Conservation (phyloP, 257 asterid genomes). For the Fraxinus quadrangulata region DNA sequence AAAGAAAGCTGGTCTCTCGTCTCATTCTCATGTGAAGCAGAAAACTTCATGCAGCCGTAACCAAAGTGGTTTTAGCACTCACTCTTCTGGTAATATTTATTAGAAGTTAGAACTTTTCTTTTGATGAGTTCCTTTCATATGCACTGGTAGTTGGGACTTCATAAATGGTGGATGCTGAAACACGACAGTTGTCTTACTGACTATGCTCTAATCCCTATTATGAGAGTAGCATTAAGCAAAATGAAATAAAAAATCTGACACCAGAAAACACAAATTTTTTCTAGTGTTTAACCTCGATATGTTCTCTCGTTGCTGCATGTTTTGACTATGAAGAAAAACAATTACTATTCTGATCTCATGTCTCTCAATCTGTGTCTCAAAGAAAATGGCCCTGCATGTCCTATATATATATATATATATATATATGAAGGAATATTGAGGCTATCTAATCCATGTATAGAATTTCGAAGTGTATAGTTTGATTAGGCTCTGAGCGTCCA, state of each 20-base stretch:
- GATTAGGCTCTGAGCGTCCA: neutral
- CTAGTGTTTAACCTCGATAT: too few species aligned
- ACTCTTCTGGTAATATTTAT: conserved; percentile 50
- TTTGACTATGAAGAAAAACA: neutral
- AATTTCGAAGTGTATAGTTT: too few species aligned
- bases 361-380: neutral
- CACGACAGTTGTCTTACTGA: neutral
- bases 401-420: neutral
- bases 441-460: neutral
- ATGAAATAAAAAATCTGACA: too few species aligned
- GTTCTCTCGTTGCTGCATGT: neutral
- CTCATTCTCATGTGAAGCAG: conserved; percentile 42
- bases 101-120: neutral
- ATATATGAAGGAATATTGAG: neutral
- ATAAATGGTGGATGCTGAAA: conserved; percentile 1
- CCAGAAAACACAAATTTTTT: neutral
- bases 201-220: neutral
- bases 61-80: conserved; percentile 29
- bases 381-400: neutral
- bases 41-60: conserved; percentile 37
- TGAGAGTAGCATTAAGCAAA: neutral
- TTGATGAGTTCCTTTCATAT: neutral
- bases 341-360: neutral
- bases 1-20: conserved; percentile 44
- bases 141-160: neutral